phyloP scores from a whole-genome alignment of 805 yeast species.

The Kluyveromyces wickerhamii region DNA sequence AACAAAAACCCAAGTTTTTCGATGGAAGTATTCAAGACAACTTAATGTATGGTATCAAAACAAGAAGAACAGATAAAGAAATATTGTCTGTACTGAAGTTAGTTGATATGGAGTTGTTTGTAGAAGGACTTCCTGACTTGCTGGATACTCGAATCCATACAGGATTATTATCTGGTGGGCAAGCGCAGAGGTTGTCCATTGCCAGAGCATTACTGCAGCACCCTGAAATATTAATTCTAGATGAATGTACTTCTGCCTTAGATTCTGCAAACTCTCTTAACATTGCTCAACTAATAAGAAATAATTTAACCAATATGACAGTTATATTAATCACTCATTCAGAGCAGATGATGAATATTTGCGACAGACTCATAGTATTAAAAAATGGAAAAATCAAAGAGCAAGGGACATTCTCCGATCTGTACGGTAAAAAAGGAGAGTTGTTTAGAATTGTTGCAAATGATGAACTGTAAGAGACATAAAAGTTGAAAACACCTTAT shows the following conservation, averaged over 20 bases:
- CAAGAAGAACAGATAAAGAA: slow-evolving; percentile 28
- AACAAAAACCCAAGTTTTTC: slow-evolving; percentile 66
- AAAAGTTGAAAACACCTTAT: not conserved
- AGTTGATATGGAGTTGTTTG: slow-evolving; percentile 48
- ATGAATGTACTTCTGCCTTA: slow-evolving; percentile 85
- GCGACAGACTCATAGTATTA: slow-evolving; percentile 44
- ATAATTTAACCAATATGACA: slow-evolving; percentile 35
- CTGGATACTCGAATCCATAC: slow-evolving; percentile 51
- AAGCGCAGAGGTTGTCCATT: slow-evolving; percentile 74
- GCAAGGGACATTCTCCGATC: slow-evolving; percentile 32
- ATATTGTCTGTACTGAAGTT: slow-evolving; percentile 35
- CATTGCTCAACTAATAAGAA: slow-evolving; percentile 43
- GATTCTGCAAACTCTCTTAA: slow-evolving; percentile 53
- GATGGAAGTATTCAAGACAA: slow-evolving; percentile 70
- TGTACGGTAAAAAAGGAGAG: slow-evolving; percentile 26
- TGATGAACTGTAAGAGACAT: not conserved
- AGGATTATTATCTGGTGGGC: slow-evolving; percentile 75
- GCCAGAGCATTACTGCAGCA: slow-evolving; percentile 70
- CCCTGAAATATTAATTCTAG: slow-evolving; percentile 61
- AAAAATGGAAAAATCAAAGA: slow-evolving; percentile 43
- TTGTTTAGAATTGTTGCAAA: slow-evolving; percentile 19
- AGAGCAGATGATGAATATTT: slow-evolving; percentile 50
- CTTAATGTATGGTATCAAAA: slow-evolving; percentile 47
- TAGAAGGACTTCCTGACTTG: slow-evolving; percentile 47
- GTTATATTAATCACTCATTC: slow-evolving; percentile 70